Base-by-base conservation (phyloP, 2,329 filamentous ascomycete species). In the Macrophomina tecta region DNA sequence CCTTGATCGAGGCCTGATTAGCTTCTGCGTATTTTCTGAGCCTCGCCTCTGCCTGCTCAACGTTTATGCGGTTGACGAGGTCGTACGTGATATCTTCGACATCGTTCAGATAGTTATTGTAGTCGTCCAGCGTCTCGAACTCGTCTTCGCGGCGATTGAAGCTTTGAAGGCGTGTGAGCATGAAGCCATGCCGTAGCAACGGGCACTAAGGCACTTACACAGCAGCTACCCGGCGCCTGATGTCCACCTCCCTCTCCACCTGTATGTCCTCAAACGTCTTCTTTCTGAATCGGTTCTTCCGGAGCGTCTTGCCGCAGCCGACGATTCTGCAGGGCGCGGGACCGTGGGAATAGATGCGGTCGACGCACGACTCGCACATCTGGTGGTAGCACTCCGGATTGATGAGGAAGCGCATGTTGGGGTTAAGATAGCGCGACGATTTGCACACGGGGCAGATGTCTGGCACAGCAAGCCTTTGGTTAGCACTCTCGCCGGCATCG, bases 351-450 rank as follows among this genome's bases (percentile, higher is more conserved):
- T 98, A 99, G 73, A 98, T 92, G 66, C 94, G 91, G 79, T 94
- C 91, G 49, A 98, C 94, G 82, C 95, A 99, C 67, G 92, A 94
- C 78, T 93, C 91, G 84, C 95, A 99, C 92, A 99, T 98, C 72
- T 93, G 93, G 84, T 99, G 95, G 84, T 99, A 99, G 86, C 95
- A 99, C 84, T 97, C 93, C 8, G 94, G 93, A 79, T 98, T 97
- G 82, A 99, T 94, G 73, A 95, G 91, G 82, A 99, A 98, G 70
- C 90, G 87, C 87, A 99, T 94, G 82, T 93, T 90, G 69, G 89
- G 90, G 83, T 97, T 97, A 74, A 98, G 90, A 83, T 98, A 98
- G 70, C 93, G 92, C 68, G 92, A 92, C 68, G 93, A 96, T 82
- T 97, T 97, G 90, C 95, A 99, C 72, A 98, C 92, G 67, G 94